Conservation (phyloP, 768 basidiomycete genomes). For the Tubosaeta sp. region DNA sequence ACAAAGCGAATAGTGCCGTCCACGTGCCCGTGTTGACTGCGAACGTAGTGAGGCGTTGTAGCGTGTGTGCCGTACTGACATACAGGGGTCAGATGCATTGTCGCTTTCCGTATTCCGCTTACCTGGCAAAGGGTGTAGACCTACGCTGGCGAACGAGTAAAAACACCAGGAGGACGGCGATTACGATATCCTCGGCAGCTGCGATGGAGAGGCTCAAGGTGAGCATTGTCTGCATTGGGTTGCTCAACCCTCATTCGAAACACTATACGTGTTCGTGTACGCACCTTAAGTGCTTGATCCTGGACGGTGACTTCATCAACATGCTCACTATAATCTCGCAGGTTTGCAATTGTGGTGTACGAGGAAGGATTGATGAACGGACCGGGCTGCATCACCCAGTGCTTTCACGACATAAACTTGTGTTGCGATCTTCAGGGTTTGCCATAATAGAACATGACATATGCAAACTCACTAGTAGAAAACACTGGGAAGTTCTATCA, state of each 20-base stretch:
- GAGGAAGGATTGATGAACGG: background rate
- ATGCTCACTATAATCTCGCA: background rate
- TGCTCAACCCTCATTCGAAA: background rate
- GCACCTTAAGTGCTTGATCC: background rate
- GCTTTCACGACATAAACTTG: background rate
- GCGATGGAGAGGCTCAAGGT: background rate
- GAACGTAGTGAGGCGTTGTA: slow-evolving; percentile 1
- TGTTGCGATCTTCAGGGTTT: background rate
- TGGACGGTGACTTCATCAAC: background rate
- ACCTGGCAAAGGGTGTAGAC: background rate
- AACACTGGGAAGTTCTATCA: background rate
- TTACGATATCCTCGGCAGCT: background rate
- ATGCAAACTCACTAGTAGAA: background rate
- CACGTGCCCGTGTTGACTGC: slow-evolving; percentile 35
- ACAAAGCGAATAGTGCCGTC: slow-evolving; percentile 47
- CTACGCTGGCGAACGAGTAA: background rate
- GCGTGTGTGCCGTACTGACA: background rate
- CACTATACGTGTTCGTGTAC: background rate
- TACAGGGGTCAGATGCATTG: background rate
- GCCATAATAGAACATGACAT: no score
- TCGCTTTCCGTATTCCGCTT: background rate
- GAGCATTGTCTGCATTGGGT: background rate
- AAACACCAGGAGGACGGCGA: background rate
- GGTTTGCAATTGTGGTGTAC: background rate
- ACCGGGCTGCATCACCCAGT: background rate